Conservation (phyloP, 768 basidiomycete genomes). For the Butyriboletus loyo region DNA sequence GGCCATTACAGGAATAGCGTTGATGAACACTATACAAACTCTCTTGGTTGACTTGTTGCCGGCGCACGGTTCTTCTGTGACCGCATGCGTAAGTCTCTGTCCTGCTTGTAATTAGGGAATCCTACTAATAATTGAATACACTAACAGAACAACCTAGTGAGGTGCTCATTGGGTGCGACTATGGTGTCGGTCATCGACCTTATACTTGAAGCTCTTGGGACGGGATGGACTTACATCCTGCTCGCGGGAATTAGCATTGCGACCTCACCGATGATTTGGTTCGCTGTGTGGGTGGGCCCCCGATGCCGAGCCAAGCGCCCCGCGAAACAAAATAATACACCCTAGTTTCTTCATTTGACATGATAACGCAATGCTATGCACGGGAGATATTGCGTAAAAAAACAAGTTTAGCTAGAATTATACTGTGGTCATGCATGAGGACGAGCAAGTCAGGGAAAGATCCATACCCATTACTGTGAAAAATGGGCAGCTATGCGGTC, state of each 20-base stretch:
- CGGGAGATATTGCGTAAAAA: neutral
- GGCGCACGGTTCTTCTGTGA: conserved; percentile 60
- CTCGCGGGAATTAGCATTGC: conserved; percentile 50
- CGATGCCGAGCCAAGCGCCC: conserved; percentile 42
- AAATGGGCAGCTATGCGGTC: conserved; percentile 21
- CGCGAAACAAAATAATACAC: neutral
- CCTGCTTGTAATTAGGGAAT: neutral
- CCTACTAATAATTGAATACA: neutral
- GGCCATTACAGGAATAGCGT: conserved; percentile 41
- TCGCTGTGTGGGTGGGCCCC: conserved; percentile 55
- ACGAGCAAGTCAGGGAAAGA: neutral
- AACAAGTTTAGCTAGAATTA: neutral
- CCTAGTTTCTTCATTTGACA: neutral
- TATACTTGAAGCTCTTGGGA: conserved; percentile 54
- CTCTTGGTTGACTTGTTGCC: conserved; percentile 66
- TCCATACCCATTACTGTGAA: conserved; percentile 10
- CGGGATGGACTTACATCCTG: conserved; percentile 69
- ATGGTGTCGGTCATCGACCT: conserved; percentile 62
- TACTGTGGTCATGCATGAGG: neutral
- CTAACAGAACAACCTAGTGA: conserved; percentile 64
- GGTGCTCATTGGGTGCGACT: conserved; percentile 59
- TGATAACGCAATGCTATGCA: neutral
- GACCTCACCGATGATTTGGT: conserved; percentile 47
- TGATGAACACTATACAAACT: conserved; percentile 60
- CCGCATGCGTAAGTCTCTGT: conserved; percentile 58